Conservation (phyloP, 2,329 filamentous ascomycete species). For the Ceratocystis colombiana region DNA sequence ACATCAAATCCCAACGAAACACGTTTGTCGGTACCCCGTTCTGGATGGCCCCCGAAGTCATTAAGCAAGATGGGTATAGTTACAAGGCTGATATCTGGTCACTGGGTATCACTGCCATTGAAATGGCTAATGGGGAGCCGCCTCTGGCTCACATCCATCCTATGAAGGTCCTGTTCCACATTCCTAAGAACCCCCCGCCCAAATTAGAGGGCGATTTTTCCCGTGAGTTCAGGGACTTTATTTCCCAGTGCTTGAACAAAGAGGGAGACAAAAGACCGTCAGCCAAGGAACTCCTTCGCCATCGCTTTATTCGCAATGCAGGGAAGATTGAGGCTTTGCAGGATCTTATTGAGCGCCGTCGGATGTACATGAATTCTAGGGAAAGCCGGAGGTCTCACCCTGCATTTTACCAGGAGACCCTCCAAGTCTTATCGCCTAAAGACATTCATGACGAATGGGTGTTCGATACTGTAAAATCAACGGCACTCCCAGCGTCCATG, state of each 20-base stretch:
- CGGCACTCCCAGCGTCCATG: constrained; percentile 33
- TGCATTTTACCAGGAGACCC: constrained; percentile 87
- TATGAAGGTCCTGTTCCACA: constrained; percentile 88
- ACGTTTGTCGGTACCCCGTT: constrained; percentile 97
- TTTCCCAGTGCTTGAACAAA: constrained; percentile 82
- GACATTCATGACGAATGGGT: constrained; percentile 80
- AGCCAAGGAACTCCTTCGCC: constrained; percentile 76
- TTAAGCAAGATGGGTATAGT: constrained; percentile 72
- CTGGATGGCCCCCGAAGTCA: constrained; percentile 95
- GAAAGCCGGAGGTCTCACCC: constrained; percentile 58
- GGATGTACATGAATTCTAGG: constrained; percentile 64
- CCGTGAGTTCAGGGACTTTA: constrained; percentile 87
- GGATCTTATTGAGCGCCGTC: constrained; percentile 73
- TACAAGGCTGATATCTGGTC: constrained; percentile 95
- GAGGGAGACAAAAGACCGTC: constrained; percentile 75
- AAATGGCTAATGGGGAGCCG: constrained; percentile 81
- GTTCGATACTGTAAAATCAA: constrained; percentile 83
- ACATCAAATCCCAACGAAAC: constrained; percentile 94
- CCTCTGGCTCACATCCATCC: constrained; percentile 76
- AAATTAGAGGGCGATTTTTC: constrained; percentile 77
- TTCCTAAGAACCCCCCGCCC: constrained; percentile 79
- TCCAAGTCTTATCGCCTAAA: constrained; percentile 58
- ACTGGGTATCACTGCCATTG: constrained; percentile 81
- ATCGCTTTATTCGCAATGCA: constrained; percentile 77
- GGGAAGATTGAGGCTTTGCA: constrained; percentile 82